phyloP scores from a whole-genome alignment of 495 filamentous ascomycete genomes.

The Acidomyces sp. region DNA sequence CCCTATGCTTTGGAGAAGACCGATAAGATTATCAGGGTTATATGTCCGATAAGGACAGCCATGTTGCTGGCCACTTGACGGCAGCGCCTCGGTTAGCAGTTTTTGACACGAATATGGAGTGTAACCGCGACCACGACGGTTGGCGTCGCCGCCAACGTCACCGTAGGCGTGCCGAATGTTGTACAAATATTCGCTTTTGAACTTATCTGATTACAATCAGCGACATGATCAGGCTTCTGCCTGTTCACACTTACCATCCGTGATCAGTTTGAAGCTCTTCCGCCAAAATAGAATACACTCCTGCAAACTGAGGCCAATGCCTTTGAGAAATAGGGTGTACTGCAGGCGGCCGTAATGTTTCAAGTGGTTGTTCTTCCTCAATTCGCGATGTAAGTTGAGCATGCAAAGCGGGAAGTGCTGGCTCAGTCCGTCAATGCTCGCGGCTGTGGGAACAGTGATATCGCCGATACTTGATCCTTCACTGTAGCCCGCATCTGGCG shows the following conservation, averaged over 20 bases:
- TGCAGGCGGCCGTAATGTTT: conserved; percentile 92
- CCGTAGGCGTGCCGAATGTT: conserved; percentile 89
- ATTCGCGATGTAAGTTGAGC: conserved; percentile 69
- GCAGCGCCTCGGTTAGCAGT: conserved; percentile 73
- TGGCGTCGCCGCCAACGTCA: conserved; percentile 86
- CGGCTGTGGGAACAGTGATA: conserved; percentile 63
- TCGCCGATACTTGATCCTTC: conserved; percentile 38
- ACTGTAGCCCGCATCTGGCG: conserved; percentile 69
- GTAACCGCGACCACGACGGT: conserved; percentile 72
- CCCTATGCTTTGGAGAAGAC: conserved; percentile 58
- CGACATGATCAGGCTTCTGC: background rate
- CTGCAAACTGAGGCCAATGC: conserved; percentile 79
- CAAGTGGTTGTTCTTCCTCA: conserved; percentile 74
- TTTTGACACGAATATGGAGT: conserved; percentile 87
- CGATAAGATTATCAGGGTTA: conserved; percentile 67
- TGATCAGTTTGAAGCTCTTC: conserved; percentile 62
- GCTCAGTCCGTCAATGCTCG: conserved; percentile 67
- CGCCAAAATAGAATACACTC: conserved; percentile 96
- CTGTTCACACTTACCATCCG: conserved; percentile 68
- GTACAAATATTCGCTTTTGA: conserved; percentile 72
- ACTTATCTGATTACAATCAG: conserved; percentile 14
- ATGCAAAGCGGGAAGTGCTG: conserved; percentile 91
- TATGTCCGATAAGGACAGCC: conserved; percentile 96
- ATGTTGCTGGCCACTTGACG: conserved; percentile 72
- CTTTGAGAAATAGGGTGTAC: conserved; percentile 95